Evolutionary conservation across 305 asterid species (phyloP).

Genomic region (Fraxinus sp.): DNA sequence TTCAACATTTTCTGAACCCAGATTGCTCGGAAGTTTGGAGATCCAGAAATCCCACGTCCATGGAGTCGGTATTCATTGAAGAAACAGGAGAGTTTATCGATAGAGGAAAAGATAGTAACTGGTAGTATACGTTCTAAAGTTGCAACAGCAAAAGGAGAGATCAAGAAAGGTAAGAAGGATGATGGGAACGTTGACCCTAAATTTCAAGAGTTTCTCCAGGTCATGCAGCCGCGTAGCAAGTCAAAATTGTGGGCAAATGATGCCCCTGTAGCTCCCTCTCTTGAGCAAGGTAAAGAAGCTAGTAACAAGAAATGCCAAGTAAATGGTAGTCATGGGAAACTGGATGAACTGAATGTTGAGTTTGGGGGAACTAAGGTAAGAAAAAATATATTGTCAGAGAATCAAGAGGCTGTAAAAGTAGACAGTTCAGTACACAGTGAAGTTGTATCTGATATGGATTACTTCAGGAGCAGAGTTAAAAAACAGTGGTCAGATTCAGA

Average conservation of each 20-base stretch:
- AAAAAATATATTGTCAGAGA: constrained; percentile 30
- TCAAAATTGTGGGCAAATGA: constrained; percentile 95
- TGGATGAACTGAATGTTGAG: constrained; percentile 26
- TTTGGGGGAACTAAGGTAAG: constrained; percentile 35
- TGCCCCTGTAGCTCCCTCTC: constrained; percentile 48
- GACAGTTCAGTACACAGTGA: constrained; percentile 39
- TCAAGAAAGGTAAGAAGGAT: constrained; percentile 43
- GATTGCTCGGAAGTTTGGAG: constrained; percentile 89
- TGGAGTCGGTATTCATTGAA: constrained; percentile 82
- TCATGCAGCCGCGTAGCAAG: constrained; percentile 75
- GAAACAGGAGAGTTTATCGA: constrained; percentile 40
- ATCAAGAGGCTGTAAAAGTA: constrained; percentile 34
- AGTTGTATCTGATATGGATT: constrained; percentile 67
- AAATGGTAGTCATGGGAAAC: constrained; percentile 28
- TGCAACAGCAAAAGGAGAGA: constrained; percentile 36
- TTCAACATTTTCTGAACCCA: constrained; percentile 31
- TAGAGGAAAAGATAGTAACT: constrained; percentile 35
- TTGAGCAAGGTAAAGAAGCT: constrained; percentile 32
- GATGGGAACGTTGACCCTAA: constrained; percentile 60
- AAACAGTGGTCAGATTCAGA: constrained; percentile 75
- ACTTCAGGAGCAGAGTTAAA: constrained; percentile 67
- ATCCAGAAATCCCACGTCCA: constrained; percentile 73
- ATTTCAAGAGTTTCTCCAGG: constrained; percentile 78
- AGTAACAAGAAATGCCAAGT: constrained; percentile 29
- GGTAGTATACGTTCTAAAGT: constrained; percentile 31